Percentiles rank a stretch among this genome's conserved stretches.
Evolutionary conservation across 2,329 filamentous ascomycete species (phyloP).

Genomic region (Phyllosticta paracitricarpa): DNA sequence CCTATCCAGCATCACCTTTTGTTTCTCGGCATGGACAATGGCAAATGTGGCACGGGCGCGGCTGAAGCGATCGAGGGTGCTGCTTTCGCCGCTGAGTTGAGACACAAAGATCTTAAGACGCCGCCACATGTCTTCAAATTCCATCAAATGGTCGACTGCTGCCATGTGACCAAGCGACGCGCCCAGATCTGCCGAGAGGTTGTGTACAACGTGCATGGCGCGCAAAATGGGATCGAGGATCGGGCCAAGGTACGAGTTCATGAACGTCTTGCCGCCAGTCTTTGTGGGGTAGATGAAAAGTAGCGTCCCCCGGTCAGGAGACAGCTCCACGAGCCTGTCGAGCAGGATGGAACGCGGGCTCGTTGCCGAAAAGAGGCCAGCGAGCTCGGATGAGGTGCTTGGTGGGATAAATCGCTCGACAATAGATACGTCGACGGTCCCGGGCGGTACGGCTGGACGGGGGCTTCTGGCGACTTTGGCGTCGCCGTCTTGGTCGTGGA

Average conservation of each 20-base stretch:
- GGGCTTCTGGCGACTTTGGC: conserved; percentile 41
- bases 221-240: conserved; percentile 52
- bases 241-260: conserved; percentile 49
- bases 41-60: conserved; percentile 28
- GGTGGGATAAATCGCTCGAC: conserved; percentile 59
- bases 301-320: conserved; percentile 45
- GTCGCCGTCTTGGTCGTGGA: conserved; percentile 48
- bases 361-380: conserved; percentile 45
- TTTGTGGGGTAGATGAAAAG: conserved; percentile 54
- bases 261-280: conserved; percentile 48
- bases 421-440: conserved; percentile 50
- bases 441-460: conserved; percentile 49
- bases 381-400: conserved; percentile 47
- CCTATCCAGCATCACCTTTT: conserved; percentile 41
- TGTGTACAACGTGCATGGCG: conserved; percentile 48
- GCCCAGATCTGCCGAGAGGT: conserved; percentile 47
- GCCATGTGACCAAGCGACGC: conserved; percentile 44
- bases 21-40: conserved; percentile 41
- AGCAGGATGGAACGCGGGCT: conserved; percentile 47
- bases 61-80: conserved; percentile 19
- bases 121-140: conserved; percentile 41
- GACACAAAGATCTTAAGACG: conserved; percentile 22
- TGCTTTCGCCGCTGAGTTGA: conserved; percentile 20
- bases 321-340: conserved; percentile 52
- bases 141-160: conserved; percentile 43